A percentile compares a stretch with the other conserved stretches of the same genome.
These are phyloP conservation scores for Phaseolus lunatus DNA, from an alignment of 306 rosid species.

Conservation along the genomic window DNA sequence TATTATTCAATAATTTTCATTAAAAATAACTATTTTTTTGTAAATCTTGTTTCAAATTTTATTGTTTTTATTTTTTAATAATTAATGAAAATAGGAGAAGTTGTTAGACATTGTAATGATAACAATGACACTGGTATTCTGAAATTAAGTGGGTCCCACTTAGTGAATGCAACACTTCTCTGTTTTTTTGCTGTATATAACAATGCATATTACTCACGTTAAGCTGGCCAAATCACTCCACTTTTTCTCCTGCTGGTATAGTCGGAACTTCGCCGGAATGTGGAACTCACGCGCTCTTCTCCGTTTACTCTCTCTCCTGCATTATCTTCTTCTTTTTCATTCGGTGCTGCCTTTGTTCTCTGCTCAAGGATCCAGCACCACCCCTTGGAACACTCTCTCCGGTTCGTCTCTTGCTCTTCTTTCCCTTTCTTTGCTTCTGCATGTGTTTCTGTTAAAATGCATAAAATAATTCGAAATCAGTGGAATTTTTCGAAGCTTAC, in stretches of 20 bases:
- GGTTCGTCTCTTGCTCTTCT: conserved; percentile 48
- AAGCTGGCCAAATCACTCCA: background rate
- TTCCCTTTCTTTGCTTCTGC: background rate
- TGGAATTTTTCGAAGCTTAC: background rate
- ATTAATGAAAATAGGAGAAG: too few species aligned
- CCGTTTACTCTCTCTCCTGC: conserved; percentile 22
- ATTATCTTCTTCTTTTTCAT: conserved; percentile 34
- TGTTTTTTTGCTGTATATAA: too few species aligned
- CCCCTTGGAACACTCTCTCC: conserved; percentile 64
- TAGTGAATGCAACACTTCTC: too few species aligned
- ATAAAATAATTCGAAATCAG: background rate
- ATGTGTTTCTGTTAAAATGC: conserved; percentile 7
- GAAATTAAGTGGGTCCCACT: too few species aligned
- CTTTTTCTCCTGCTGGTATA: background rate
- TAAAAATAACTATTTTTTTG: too few species aligned
- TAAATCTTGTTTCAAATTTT: too few species aligned
- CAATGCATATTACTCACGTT: too few species aligned
- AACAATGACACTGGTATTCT: too few species aligned
- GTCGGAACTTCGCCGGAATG: conserved; percentile 44
- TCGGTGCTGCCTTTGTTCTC: conserved; percentile 53
- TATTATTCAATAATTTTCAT: too few species aligned
- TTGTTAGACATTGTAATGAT: too few species aligned
- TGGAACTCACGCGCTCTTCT: conserved; percentile 52
- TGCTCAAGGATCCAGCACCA: conserved; percentile 60
- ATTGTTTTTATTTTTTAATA: too few species aligned